Base-by-base conservation (phyloP, 306 rosid genomes). In the Cicer judaicum region DNA sequence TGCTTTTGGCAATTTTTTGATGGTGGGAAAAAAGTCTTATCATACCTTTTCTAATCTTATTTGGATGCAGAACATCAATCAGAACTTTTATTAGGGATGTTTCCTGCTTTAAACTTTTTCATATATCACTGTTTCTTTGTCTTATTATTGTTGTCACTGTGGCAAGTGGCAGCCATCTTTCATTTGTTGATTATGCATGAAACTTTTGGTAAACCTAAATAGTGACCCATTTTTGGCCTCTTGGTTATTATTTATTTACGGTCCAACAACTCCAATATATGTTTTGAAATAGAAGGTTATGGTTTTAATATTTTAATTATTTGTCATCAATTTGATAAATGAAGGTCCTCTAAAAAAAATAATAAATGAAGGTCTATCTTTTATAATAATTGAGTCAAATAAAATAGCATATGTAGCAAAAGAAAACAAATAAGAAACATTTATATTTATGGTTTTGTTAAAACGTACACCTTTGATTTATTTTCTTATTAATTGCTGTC, bases 31-130 rank as follows among this genome's bases (percentile, higher is more conserved):
- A 12, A 64, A 10, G 70, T 15, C 29, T 10, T 12, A 44, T 15
- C 56, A 67, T 47, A 46, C 57, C 1, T 67, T 67, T 47, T 67
- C 15, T 9, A 29, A 2, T 24, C 40, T 67, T 12, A 5, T 46
- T 47, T 67, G 57, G 72, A 46, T 67, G 43, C 72, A 47, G 39
- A 46, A 46, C 72, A 66, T 19, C 41, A 67, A 46, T 67, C 36
- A 47, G 24, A 48, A 29, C 43, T 19, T 67, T 67, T 67, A 46
- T 67, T 67, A 24, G 57, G 72, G 56, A 21, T 47, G 41, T 47
- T 67, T 21, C 72, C 44, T 12, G 24, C 13, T 48, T 68, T 68
- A 13, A 0, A 29, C 8, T 46, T 13, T 13, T 47, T 18, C 57
- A 67, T 46, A 46, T 46, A n/a, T 44, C 18, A 24, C 13, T 46